Evolutionary conservation across 805 yeast genomes (phyloP), one percentile per base, ranked within the genome.

Genomic region (Monosporozyma siamensis): DNA sequence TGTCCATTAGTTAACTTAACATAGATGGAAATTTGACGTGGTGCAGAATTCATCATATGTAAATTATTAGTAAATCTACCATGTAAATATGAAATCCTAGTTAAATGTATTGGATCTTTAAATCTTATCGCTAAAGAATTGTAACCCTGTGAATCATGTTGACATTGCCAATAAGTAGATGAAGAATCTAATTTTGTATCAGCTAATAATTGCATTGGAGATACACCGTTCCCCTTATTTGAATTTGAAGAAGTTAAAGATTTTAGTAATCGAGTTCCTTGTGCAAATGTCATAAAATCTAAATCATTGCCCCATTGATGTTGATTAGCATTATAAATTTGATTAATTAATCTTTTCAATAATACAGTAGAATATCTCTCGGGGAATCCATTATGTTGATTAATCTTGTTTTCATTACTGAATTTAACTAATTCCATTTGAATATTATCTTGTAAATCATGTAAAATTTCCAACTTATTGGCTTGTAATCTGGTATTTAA

Each of bases 1-100:
- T 36, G 46, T 27, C 41, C 39, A 10, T 45, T 43, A 18, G 26
- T 44, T 22, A 60, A 45, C 18, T 52, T 52, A 9, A 64, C 56
- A 48, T 56, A 68, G 1, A 68, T 45, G 3, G 66, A 53, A 1
- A 65, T 50, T 4, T 39, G 44, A 34, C 56, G 60, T 4, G 74
- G 74, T 8, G 70, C 67, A 5, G 72, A 64, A 27, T 63, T 62
- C 53, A 68, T 53, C 21, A 64, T 44, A 23, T 65, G 67, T 17
- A 64, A 46, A 41, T 63, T 63, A 48, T 65, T 63, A n/a, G 55
- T 49, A 23, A 62, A 61, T 26, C 67, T 51, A 8, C 65, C 64
- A 46, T 69, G 72, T 2, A 52, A 15, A 45, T 69, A 67, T 5
- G 57, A 47, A 10, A 69, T 38, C 24, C 57, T 64, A 9, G 61